Conservation (phyloP, 768 basidiomycete species). For the Suillus brevipes region DNA sequence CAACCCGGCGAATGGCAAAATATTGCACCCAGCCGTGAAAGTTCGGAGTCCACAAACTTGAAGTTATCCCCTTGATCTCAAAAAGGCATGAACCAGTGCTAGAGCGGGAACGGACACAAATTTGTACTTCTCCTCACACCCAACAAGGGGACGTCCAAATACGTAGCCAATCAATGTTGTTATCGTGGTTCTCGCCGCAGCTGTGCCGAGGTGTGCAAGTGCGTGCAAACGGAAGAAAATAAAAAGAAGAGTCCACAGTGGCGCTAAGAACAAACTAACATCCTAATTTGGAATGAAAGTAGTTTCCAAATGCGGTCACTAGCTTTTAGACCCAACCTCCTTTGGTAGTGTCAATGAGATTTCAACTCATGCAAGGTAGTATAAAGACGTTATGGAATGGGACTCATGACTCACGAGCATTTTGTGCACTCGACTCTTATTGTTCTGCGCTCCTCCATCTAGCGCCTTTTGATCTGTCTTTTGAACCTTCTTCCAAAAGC, state of each 20-base stretch:
- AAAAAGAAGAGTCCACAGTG: background rate
- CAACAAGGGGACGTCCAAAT: conserved; percentile 27
- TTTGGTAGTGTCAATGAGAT: conserved; percentile 30
- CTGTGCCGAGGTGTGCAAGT: background rate
- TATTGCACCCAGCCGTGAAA: background rate
- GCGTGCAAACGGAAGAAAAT: background rate
- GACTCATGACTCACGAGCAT: conserved; percentile 16
- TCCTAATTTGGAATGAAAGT: conserved; percentile 30
- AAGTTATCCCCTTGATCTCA: conserved; percentile 13
- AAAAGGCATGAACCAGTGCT: conserved; percentile 14
- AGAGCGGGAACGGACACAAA: background rate
- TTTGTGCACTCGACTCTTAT: conserved; percentile 29
- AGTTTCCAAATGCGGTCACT: conserved; percentile 22
- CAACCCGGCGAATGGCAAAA: background rate
- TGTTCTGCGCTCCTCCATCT: conserved; percentile 24
- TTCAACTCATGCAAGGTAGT: conserved; percentile 10
- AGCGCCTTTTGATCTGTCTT: conserved; percentile 2
- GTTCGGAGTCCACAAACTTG: background rate
- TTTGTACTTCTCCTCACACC: background rate
- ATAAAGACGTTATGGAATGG: conserved; percentile 24
- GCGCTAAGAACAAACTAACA: conserved; percentile 23
- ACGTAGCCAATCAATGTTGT: background rate
- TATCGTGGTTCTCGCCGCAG: background rate
- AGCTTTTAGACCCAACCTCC: conserved; percentile 20
- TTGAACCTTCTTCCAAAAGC: background rate